Evolutionary conservation across 2,329 filamentous ascomycete species (phyloP), one percentile per base, ranked within the genome.

Genomic region (Zymoseptoria pseudotritici): DNA sequence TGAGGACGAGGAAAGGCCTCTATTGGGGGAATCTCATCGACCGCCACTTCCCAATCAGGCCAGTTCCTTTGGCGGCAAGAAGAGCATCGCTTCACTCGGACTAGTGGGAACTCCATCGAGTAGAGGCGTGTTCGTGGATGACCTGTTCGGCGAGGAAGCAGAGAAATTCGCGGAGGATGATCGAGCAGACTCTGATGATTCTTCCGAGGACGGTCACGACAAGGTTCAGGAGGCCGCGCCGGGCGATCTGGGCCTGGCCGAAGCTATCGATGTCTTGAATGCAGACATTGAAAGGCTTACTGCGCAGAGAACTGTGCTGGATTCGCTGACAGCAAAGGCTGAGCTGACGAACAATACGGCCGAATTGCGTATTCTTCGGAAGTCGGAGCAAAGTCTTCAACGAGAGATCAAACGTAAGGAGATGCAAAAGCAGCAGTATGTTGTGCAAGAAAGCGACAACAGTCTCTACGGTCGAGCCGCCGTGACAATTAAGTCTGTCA

Each of bases 311-410:
- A 88, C 89, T 1, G 90, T 99, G 19, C 86, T 99, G 19, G 90
- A 97, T 68, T 95, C 93, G 1, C 77, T 99, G 60, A 94, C 90
- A 2, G 86, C 89, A 59, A 99, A 99, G 75, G 94, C 95, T 0
- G 94, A 99, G 73, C 79, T 99, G 56, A 99, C 94, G 1, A 99
- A 99, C 73, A 99, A 99, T 71, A 91, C 88, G 13, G 91, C 93
- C 1, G 94, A 99, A 73, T 74, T 99, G 56, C 84, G 94, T 36
- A 97, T 99, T 63, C 75, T 99, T 55, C 86, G 88, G 58, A 99
- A 99, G 74, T 97, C 91, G 0, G 96, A 94, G 73, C 87, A 91
- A 31, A 99, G 94, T 74, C 78, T 99, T 59, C 89, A 96, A 70
- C 83, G 94, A 65, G 94, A 99, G 74, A 91, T 97, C 58, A 85